Evolutionary conservation across 352 stramenopile genomes (phyloP), one percentile per base, ranked within the genome.

Genomic region (Blastocystis sp.): DNA sequence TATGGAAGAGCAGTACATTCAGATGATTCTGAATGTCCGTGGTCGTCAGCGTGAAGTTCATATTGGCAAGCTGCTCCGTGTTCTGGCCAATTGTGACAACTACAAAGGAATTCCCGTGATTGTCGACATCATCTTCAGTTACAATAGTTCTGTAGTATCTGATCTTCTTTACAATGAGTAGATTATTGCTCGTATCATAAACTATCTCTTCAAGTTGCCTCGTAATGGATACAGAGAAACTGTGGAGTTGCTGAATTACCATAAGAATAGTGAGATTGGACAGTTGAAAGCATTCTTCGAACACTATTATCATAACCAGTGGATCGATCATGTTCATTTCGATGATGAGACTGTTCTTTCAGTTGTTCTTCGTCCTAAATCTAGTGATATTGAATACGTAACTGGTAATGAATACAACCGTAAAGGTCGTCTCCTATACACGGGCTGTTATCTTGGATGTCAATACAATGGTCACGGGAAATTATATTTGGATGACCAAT

Each of bases 271-370:
- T 19, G 37, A 39, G 5, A 21, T 11, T 6, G 43, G 42, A 3
- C 7, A 49, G 12, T 43, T 39, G n/a, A 19, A 14, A 11, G 24
- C 43, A n/a, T 80, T 80, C 43, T 80, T 80, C 43, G 49, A 80
- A 3, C 69, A 80, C 51, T 80, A 80, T 29, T 80, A 80, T 52
- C 11, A 80, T 42, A 80, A 80, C 27, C 69, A 80, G 69, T 80
- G 69, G 69, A 35, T 80, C 9, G 43, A 80, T 42, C 69, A 80
- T 39, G 49, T 27, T 19, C 69, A 61, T 27, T 58, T 58, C 24
- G 16, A 21, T 19, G 69, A 80, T 29, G 69, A 80, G 51, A n/a
- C 3, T 4, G 43, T 80, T 16, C 27, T 24, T 4, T n/a, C 14
- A 2, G 39, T 78, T 7, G 39, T 80, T 7, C 69, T 43, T 3